Percentiles rank a stretch among this genome's conserved stretches.
These are phyloP conservation scores for Botrytis medusae DNA, from an alignment of 2,329 filamentous ascomycete species.

Conservation along the genomic window DNA sequence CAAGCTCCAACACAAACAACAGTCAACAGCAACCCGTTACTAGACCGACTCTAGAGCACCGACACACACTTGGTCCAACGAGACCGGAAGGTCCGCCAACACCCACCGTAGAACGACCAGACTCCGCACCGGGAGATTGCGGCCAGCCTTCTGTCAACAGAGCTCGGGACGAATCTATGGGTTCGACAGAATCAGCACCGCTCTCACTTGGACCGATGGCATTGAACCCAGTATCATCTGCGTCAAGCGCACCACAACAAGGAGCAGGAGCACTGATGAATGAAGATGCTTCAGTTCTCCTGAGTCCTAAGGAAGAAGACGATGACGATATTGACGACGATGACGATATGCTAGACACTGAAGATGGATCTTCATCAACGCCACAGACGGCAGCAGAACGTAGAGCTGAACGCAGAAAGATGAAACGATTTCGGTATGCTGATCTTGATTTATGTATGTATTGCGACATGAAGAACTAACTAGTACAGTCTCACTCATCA, in stretches of 20 bases:
- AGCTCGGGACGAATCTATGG: slow-evolving; percentile 44
- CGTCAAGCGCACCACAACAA: slow-evolving; percentile 41
- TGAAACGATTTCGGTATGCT: slow-evolving; percentile 76
- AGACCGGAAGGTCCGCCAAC: slow-evolving; percentile 32
- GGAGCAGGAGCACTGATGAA: slow-evolving; percentile 40
- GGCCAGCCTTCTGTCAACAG: slow-evolving; percentile 37
- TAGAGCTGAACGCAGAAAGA: slow-evolving; percentile 59
- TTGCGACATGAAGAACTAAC: slow-evolving; percentile 40
- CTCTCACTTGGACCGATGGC: slow-evolving; percentile 42
- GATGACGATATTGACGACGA: slow-evolving; percentile 48
- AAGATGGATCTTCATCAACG: slow-evolving; percentile 41
- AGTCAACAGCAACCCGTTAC: slow-evolving; percentile 27
- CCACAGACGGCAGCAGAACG: slow-evolving; percentile 57
- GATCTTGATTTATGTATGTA: background rate
- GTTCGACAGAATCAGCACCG: slow-evolving; percentile 44
- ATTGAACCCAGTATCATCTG: slow-evolving; percentile 45
- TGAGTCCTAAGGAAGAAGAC: slow-evolving; percentile 39
- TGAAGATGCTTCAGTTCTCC: slow-evolving; percentile 49
- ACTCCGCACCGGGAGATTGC: slow-evolving; percentile 37
- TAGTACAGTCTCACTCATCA: slow-evolving; percentile 78
- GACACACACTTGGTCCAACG: slow-evolving; percentile 36
- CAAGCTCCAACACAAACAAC: slow-evolving; percentile 33
- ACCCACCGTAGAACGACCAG: slow-evolving; percentile 35
- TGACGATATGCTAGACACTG: slow-evolving; percentile 54
- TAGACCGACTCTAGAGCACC: slow-evolving; percentile 37